Percentiles rank a stretch among this genome's conserved stretches.
Conservation (phyloP, 2,329 filamentous ascomycete genomes). For the Colletotrichum melonis region DNA sequence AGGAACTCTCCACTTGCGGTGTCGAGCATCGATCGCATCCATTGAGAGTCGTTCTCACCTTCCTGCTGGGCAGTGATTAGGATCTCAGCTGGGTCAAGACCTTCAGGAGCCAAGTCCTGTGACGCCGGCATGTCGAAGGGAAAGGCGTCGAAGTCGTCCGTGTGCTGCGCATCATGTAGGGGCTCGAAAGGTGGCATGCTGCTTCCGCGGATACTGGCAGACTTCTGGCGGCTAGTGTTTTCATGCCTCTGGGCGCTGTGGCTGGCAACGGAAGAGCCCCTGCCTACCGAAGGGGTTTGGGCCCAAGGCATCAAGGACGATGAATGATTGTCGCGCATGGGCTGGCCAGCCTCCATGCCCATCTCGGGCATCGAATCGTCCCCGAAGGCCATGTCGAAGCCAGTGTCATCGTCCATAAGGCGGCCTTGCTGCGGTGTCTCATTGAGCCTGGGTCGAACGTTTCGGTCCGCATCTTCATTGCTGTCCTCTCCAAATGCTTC, state of each 20-base stretch:
- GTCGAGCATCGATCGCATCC: constrained; percentile 53
- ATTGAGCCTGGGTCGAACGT: constrained; percentile 50
- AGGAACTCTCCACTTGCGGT: constrained; percentile 59
- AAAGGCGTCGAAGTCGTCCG: constrained; percentile 43
- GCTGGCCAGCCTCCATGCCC: constrained; percentile 74
- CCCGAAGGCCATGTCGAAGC: constrained; percentile 46
- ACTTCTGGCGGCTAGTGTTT: constrained; percentile 38
- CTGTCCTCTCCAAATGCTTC: constrained; percentile 56
- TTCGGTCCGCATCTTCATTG: constrained; percentile 44
- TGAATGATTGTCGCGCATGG: constrained; percentile 74
- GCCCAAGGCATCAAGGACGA: constrained; percentile 66
- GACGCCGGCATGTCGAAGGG: constrained; percentile 44
- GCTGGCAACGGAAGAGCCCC: constrained; percentile 22
- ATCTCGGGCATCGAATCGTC: constrained; percentile 68
- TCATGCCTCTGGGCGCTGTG: constrained; percentile 12
- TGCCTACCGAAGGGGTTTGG: constrained; percentile 42
- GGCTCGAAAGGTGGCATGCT: constrained; percentile 57
- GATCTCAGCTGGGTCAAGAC: constrained; percentile 36
- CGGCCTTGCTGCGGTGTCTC: constrained; percentile 32
- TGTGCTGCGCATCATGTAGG: constrained; percentile 54
- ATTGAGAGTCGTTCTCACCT: constrained; percentile 42
- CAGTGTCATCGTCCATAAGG: constrained; percentile 35
- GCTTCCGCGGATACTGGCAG: constrained; percentile 52
- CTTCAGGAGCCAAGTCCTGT: constrained; percentile 46
- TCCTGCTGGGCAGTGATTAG: constrained; percentile 36